These are phyloP conservation scores for Citrus unshiu DNA, from an alignment of 345 rosid genomes.

Conservation along the genomic window DNA sequence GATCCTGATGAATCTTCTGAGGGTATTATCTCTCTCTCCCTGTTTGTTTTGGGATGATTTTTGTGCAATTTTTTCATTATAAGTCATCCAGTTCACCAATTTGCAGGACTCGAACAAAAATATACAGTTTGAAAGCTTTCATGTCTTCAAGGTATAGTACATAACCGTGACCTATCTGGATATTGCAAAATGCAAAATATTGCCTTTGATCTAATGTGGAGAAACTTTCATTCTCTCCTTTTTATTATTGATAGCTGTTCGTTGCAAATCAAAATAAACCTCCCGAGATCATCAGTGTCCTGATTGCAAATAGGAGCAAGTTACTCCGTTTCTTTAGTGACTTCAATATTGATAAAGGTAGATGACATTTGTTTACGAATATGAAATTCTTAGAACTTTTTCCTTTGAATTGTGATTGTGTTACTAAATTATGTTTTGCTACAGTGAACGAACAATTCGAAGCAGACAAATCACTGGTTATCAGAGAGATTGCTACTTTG, in stretches of 20 bases:
- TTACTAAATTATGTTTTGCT: not conserved
- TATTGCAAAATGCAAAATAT: not conserved
- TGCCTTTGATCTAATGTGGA: not conserved
- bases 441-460: slow-evolving; percentile 14
- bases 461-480: slow-evolving; percentile 4
- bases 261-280: slow-evolving; percentile 58
- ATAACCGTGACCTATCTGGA: not conserved
- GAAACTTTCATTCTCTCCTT: not conserved
- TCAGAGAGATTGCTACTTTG: slow-evolving; percentile 7
- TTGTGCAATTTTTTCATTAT: not conserved
- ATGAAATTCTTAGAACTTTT: not conserved
- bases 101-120: slow-evolving; percentile 50
- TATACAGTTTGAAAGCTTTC: slow-evolving; percentile 52
- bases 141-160: slow-evolving; percentile 48
- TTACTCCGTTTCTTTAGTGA: slow-evolving; percentile 45
- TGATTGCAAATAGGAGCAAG: slow-evolving; percentile 45
- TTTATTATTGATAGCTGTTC: slow-evolving; percentile 31
- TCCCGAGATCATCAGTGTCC: slow-evolving; percentile 34
- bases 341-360: slow-evolving; percentile 50
- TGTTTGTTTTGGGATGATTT: not conserved
- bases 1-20: slow-evolving; percentile 74
- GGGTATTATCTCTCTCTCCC: slow-evolving; percentile 29
- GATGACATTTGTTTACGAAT: not conserved
- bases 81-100: not conserved
- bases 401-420: not conserved